These are phyloP conservation scores for Rhipidocladum racemiflorum DNA, from an alignment of 176 grass and related monocot species.

Conservation along the genomic window DNA sequence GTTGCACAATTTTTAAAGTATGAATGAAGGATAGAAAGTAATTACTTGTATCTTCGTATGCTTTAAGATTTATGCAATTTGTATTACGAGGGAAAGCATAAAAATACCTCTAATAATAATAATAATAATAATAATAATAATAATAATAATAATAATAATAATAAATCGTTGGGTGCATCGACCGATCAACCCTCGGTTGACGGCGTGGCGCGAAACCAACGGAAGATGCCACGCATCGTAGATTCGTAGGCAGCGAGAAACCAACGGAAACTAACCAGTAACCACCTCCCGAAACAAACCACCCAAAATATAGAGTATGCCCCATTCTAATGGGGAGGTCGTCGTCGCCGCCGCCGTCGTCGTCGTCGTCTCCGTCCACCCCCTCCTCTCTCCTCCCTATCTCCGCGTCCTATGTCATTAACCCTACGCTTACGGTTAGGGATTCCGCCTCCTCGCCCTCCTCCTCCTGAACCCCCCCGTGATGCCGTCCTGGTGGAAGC, in stretches of 20 bases:
- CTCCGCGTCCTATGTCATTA: slow-evolving; percentile 40
- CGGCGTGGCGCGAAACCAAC: too few relatives aligned
- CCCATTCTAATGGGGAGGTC: background rate
- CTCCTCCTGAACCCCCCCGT: background rate
- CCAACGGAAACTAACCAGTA: too few relatives aligned
- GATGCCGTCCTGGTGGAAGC: slow-evolving; percentile 74
- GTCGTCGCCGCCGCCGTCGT: background rate
- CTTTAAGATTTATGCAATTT: too few relatives aligned
- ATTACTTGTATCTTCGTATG: too few relatives aligned
- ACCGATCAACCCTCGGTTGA: too few relatives aligned
- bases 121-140: too few relatives aligned
- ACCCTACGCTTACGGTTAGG: slow-evolving; percentile 25
- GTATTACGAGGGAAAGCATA: too few relatives aligned
- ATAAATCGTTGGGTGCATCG: too few relatives aligned
- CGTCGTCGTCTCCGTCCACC: slow-evolving; percentile 23
- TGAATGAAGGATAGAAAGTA: too few relatives aligned
- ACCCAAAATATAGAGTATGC: background rate
- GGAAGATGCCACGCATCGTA: background rate
- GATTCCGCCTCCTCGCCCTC: background rate
- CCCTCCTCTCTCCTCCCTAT: background rate
- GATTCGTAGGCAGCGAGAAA: background rate
- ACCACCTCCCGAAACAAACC: background rate
- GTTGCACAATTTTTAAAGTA: too few relatives aligned
- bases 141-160: too few relatives aligned
- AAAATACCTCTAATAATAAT: too few relatives aligned